Base-by-base conservation (phyloP, 192 early-diverging fungal species). In the Backusella mclennaniae region DNA sequence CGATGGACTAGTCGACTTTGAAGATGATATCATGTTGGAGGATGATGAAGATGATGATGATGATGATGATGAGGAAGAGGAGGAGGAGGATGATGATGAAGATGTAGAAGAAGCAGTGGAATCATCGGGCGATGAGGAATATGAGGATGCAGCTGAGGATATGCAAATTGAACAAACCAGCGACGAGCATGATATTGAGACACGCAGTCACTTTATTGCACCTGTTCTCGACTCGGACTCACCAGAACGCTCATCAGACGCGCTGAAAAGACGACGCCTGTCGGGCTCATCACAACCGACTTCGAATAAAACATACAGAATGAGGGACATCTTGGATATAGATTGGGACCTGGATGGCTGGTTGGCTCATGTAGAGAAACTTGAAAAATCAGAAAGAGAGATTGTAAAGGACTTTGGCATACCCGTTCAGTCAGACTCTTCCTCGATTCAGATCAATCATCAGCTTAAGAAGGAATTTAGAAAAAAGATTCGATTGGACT, bases 401-500 rank as follows among this genome's bases (percentile, higher is more conserved):
- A 66, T 76, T 38, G 71, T 70, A 6, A 41, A 71, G 35, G 26
- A 75, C 12, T 23, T 80, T 14, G 74, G 75, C 2, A 53, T 76
- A 14, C 74, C 74, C 46, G 63, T 67, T 17, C 70, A 29, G 52
- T 69, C 26, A 21, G 31, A 35, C 8, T 33, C 23, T 8, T 23
- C 15, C 52, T 33, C n/a, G 0, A 17, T 14, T 67, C 59, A 38
- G 70, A 49, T 35, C 68, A 66, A 79, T 17, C 15, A 19, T 7
- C 21, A 46, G 3, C n/a, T 79, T 21, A 79, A 79, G 36, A 71
- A 59, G 19, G 89, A 90, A 56, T 83, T 88, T 63, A 84, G 82
- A 46, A 88, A 85, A 11, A 87, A 87, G 52, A 78, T 91, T 23
- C 81, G 96, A 44, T 83, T 97, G 15, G 98, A 98, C 81, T 93